Evolutionary conservation across 768 basidiomycete species (phyloP).

Genomic region (Hypholoma sublateritium): DNA sequence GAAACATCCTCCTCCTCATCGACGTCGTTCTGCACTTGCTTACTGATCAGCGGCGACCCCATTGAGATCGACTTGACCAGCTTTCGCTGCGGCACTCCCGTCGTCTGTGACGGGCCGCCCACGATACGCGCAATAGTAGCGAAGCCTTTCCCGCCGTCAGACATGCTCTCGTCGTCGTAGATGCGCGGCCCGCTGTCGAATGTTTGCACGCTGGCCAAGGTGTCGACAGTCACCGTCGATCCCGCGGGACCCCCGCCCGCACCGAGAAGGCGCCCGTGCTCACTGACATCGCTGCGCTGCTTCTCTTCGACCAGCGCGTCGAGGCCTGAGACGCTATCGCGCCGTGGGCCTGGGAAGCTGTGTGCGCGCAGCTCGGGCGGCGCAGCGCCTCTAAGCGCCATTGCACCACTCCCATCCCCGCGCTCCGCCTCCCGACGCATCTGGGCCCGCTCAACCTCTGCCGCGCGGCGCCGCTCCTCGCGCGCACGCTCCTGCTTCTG

Average conservation of each 20-base stretch:
- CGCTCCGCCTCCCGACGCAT: neutral
- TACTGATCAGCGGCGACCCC: neutral
- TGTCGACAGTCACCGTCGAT: neutral
- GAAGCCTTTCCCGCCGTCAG: neutral
- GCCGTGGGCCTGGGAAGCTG: neutral
- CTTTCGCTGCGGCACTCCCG: neutral
- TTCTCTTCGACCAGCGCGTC: neutral
- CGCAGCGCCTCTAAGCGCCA: too few relatives aligned
- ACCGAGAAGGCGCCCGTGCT: neutral
- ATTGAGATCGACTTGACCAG: neutral
- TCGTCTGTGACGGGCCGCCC: neutral
- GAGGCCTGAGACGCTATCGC: neutral
- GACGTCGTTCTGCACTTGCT: neutral
- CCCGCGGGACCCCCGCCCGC: neutral
- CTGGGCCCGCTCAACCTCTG: slow-evolving; percentile 21
- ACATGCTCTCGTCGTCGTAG: neutral
- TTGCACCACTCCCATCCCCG: neutral
- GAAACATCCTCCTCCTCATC: slow-evolving; percentile 15
- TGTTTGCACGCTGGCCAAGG: neutral
- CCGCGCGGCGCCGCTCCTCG: slow-evolving; percentile 10
- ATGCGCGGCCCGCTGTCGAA: neutral
- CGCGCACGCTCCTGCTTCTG: slow-evolving; percentile 20
- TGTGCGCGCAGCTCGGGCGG: too few relatives aligned
- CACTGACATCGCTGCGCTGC: neutral
- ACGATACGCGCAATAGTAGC: neutral